Base-by-base conservation (phyloP, 2,329 filamentous ascomycete species). In the Graphiopsis chlorocephala region DNA sequence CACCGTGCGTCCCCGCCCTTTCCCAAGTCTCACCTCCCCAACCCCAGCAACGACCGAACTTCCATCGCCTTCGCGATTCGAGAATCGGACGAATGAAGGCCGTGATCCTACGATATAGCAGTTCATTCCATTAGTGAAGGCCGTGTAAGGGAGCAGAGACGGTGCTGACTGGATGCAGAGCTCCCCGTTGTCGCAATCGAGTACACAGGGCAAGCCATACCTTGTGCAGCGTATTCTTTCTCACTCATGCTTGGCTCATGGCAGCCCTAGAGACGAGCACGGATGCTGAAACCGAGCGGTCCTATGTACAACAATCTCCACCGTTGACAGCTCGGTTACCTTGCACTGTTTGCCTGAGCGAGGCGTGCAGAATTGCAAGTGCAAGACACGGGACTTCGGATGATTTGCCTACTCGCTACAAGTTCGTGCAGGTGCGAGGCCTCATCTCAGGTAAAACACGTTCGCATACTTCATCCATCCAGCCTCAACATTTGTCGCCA, bases 21-120 rank as follows among this genome's bases (percentile, higher is more conserved):
- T 35, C 20, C n/a, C 23, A 56, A 26, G 55, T 58, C 35, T 58
- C 55, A 58, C 45, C 35, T 45, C 29, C 29, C 55, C 55, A 45
- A 58, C 55, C 55, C 35, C 31, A 45, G 23, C 55, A 58, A 29
- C 55, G 7, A 14, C 29, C 29, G 26, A 56, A 53, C 17, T 53
- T n/a, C 28, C 26, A 31, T 53, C 28, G 12, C 31, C 53, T 1
- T 38, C 53, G 31, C 53, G 29, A 56, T 53, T 17, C 25, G 15
- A 17, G 29, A 31, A 28, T 17, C 31, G 31, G 8, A 25, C 53
- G 53, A n/a, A 20, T 38, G 53, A n/a, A 56, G 20, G 29, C 4
- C 15, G n/a, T 38, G 20, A 11, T 29, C 15, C 53, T 56, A 31
- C 14, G 14, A 7, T 17, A 26, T 56, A 15, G 53, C 53, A 35